These are phyloP conservation scores for Rhodotorula sp. DNA, from an alignment of 1,284 basidiomycete genomes.

Conservation along the genomic window DNA sequence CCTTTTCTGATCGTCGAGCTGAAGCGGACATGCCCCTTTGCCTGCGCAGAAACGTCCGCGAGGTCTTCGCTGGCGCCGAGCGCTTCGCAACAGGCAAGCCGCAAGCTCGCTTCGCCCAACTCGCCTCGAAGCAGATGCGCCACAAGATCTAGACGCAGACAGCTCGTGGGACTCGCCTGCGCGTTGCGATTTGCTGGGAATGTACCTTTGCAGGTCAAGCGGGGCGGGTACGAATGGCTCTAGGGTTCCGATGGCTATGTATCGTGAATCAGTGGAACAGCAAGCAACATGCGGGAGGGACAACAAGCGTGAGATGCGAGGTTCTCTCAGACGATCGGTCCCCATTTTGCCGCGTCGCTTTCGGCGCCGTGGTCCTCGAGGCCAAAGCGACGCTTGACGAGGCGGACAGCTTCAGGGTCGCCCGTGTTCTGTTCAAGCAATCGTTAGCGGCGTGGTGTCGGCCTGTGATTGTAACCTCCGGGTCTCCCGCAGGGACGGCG, in stretches of 20 bases:
- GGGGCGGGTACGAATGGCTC: too few relatives aligned
- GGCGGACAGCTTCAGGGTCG: conserved; percentile 45
- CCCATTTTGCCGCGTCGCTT: conserved; percentile 2
- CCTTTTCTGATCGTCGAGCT: neutral
- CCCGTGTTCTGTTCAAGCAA: conserved; percentile 48
- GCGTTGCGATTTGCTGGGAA: neutral
- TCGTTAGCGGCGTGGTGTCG: neutral
- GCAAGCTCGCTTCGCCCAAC: conserved; percentile 23
- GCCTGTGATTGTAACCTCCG: too few relatives aligned
- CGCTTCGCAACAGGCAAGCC: conserved; percentile 34
- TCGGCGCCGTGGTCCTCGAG: conserved; percentile 17
- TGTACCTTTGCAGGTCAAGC: neutral
- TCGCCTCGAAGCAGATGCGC: conserved; percentile 30
- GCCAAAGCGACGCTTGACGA: conserved; percentile 47
- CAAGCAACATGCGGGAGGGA: neutral
- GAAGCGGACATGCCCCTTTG: neutral
- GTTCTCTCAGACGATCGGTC: conserved; percentile 10
- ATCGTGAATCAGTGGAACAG: neutral
- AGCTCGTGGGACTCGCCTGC: neutral
- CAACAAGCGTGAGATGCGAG: too few relatives aligned
- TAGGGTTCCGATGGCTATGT: neutral
- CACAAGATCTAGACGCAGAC: conserved; percentile 32
- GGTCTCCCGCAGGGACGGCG: too few relatives aligned
- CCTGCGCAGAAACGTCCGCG: conserved; percentile 31
- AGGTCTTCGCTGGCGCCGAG: conserved; percentile 36